A percentile compares a stretch with the other conserved stretches of the same genome.
Conservation (phyloP, 2,329 filamentous ascomycete genomes). For the Dryadomyces quercivorus region DNA sequence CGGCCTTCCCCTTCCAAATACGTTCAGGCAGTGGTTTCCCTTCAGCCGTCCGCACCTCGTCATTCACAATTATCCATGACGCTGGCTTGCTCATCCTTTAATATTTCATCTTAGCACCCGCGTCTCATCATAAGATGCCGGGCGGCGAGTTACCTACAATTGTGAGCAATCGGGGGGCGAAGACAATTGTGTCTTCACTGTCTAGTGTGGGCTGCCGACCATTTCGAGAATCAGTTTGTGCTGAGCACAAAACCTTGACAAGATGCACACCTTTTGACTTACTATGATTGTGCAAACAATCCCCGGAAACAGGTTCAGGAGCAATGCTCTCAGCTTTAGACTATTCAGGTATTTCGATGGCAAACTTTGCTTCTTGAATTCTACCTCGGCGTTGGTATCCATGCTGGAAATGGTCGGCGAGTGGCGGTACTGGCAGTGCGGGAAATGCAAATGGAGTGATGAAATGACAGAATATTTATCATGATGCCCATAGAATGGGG, state of each 20-base stretch:
- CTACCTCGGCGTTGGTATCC: background rate
- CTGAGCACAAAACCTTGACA: background rate
- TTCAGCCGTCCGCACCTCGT: too few relatives aligned
- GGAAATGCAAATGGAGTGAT: background rate
- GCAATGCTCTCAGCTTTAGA: background rate
- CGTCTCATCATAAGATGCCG: background rate
- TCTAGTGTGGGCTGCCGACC: background rate
- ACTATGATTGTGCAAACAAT: background rate
- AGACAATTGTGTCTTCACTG: background rate
- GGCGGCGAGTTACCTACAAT: background rate
- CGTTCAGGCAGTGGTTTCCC: too few relatives aligned
- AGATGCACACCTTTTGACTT: background rate
- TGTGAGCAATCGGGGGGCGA: background rate
- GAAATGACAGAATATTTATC: background rate
- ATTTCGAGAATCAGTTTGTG: background rate
- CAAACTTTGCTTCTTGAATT: background rate
- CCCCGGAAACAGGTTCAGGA: background rate
- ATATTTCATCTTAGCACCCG: background rate
- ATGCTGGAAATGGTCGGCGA: background rate
- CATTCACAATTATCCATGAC: background rate
- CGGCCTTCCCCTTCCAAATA: too few relatives aligned
- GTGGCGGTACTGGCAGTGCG: background rate
- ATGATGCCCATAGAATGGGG: background rate
- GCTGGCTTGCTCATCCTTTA: background rate
- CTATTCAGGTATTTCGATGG: background rate